A percentile compares a stretch with the other conserved stretches of the same genome.
phyloP scores from a whole-genome alignment of 208 protist genomes.

The Wallacemonas sp. region DNA sequence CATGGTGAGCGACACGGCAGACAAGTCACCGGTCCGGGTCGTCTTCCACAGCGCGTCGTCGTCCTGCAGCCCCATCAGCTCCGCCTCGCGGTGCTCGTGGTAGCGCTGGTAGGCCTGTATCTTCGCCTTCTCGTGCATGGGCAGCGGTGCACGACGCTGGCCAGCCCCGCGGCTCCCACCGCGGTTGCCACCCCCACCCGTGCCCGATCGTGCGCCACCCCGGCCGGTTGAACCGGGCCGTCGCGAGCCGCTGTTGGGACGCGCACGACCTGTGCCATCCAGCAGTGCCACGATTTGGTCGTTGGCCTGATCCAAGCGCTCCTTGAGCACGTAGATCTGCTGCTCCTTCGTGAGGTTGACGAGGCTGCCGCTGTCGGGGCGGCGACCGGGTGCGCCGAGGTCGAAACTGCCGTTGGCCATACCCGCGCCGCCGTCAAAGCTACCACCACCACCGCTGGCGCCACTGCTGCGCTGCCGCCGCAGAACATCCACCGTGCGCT shows the following conservation, averaged over 20 bases:
- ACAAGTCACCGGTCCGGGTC: neutral
- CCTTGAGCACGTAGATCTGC: constrained; percentile 82
- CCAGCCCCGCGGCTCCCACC: neutral
- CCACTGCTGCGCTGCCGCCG: constrained; percentile 23
- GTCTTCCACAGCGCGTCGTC: constrained; percentile 29
- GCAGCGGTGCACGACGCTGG: neutral
- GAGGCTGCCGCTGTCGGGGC: constrained; percentile 40
- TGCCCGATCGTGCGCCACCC: neutral
- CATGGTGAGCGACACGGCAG: neutral
- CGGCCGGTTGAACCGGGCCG: neutral
- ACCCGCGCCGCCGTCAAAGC: neutral
- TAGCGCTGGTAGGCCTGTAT: constrained; percentile 16
- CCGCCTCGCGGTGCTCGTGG: constrained; percentile 29
- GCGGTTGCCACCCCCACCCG: neutral
- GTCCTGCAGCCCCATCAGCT: constrained; percentile 31
- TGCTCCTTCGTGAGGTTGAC: constrained; percentile 79
- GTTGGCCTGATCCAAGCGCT: constrained; percentile 68
- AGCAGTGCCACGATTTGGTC: constrained; percentile 44
- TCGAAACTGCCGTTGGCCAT: constrained; percentile 1
- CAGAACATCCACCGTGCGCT: constrained; percentile 41
- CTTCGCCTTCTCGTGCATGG: neutral
- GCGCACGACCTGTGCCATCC: constrained; percentile 9
- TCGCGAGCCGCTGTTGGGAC: neutral
- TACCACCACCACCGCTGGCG: neutral
- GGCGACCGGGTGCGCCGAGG: constrained; percentile 3